Evolutionary conservation across 2,329 filamentous ascomycete species (phyloP).

Genomic region (Cytospora piceae): DNA sequence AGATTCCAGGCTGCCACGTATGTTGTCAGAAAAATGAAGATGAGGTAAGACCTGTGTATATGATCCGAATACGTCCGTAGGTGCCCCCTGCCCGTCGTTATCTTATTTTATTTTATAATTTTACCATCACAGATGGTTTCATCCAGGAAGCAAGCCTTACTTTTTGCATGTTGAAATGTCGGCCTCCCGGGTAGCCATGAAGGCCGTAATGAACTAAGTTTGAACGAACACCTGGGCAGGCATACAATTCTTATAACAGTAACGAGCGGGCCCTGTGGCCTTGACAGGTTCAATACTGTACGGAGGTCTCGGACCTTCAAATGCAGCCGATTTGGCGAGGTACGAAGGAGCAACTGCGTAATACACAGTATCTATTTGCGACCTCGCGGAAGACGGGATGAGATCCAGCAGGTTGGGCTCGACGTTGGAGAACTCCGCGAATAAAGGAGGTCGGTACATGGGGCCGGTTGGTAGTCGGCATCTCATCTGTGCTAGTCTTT

Average conservation of each 20-base stretch:
- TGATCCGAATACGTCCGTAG: background rate
- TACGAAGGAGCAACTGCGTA: background rate
- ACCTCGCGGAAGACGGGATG: background rate
- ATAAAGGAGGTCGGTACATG: background rate
- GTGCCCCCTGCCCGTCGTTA: no score
- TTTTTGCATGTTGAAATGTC: background rate
- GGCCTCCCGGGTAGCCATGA: background rate
- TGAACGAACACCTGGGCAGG: background rate
- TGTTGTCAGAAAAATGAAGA: background rate
- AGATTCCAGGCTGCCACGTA: background rate
- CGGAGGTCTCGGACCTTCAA: background rate
- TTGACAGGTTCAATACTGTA: background rate
- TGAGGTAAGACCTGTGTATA: background rate
- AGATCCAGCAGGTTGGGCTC: background rate
- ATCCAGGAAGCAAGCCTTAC: background rate
- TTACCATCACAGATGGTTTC: background rate
- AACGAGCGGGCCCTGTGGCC: background rate
- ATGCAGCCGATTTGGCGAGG: background rate
- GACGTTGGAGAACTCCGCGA: constrained; percentile 4
- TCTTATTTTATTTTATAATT: no score
- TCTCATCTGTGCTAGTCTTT: background rate
- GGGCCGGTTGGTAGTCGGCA: background rate
- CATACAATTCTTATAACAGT: background rate
- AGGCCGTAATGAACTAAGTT: background rate
- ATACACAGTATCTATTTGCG: background rate